Evolutionary conservation across 2,329 filamentous ascomycete species (phyloP), one percentile per base, ranked within the genome.

Genomic region (Microdochium nivale): DNA sequence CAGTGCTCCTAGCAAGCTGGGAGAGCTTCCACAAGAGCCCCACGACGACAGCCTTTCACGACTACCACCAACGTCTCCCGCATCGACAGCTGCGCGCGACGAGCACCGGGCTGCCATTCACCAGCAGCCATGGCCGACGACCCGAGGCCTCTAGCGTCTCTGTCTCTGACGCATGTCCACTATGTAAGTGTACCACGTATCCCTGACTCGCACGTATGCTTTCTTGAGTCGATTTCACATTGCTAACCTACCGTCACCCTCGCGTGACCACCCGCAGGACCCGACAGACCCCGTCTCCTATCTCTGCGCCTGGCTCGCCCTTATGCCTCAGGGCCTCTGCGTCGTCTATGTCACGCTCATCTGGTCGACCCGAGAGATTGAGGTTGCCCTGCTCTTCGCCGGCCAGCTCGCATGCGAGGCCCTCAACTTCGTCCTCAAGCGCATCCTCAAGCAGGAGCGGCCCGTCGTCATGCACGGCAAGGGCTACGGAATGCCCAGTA

Each of bases 401-500:
- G 95, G 95, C 49, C 94, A 99, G 69, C 81, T 97, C 69, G 84
- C 79, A 49, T 97, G 92, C 73, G 95, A 99, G 68, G 90, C 80
- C 25, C 73, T 95, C 61, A 99, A 99, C 70, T 96, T 95, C 68
- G 71, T 77, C 3, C 75, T 99, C 48, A 99, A 99, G 75, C 81
- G 94, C 25, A 75, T 90, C 56, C 92, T 99, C 67, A 94, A 92
- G 65, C 90, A 97, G 69, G 89, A 96, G 68, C 81, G 94, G 49
- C 94, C 94, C 25, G 80, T 77, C 56, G 86, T 86, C 81, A 86
- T 75, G 77, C 84, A 91, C 63, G 91, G 90, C 52, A 95, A 95
- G 68, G 94, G 94, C 57, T 99, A 99, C 65, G 95, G 94, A 60
- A 99, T 99, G 95, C 94, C 94, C 50, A 79, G 74, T 8, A 96